phyloP scores from a whole-genome alignment of 495 filamentous ascomycete species.

The Lophiotrema nucula region DNA sequence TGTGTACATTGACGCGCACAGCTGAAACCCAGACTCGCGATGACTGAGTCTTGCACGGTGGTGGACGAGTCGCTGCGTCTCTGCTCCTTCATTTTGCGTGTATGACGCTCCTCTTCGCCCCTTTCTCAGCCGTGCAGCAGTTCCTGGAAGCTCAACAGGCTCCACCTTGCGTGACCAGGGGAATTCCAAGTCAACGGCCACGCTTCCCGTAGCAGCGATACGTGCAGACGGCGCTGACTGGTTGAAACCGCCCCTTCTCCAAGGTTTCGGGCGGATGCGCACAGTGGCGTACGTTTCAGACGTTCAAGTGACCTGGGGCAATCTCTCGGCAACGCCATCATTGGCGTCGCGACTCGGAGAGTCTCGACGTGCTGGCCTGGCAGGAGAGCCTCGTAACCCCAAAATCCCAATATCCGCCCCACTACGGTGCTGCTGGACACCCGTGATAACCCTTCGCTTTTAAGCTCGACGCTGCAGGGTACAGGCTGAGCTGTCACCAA shows the following conservation, averaged over 20 bases:
- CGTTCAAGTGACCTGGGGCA: background rate
- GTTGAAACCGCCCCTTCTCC: background rate
- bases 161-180: too few relatives aligned
- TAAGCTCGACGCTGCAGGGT: background rate
- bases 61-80: background rate
- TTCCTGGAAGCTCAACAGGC: too few relatives aligned
- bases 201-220: too few relatives aligned
- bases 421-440: constrained; percentile 1
- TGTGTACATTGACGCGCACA: background rate
- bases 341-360: too few relatives aligned
- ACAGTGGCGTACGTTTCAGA: background rate
- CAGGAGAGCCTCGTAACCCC: too few relatives aligned
- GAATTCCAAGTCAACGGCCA: too few relatives aligned
- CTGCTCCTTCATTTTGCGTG: constrained; percentile 2
- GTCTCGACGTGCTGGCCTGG: too few relatives aligned
- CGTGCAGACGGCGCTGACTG: background rate
- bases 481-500: background rate
- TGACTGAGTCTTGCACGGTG: background rate
- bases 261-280: too few relatives aligned
- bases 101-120: too few relatives aligned
- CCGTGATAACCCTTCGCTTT: constrained; percentile 2
- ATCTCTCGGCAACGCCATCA: too few relatives aligned
- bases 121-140: too few relatives aligned
- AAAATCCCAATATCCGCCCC: too few relatives aligned
- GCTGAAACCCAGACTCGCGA: constrained; percentile 14